phyloP scores from a whole-genome alignment of 108 stramenopile species.

The Asterionellopsis glacialis region DNA sequence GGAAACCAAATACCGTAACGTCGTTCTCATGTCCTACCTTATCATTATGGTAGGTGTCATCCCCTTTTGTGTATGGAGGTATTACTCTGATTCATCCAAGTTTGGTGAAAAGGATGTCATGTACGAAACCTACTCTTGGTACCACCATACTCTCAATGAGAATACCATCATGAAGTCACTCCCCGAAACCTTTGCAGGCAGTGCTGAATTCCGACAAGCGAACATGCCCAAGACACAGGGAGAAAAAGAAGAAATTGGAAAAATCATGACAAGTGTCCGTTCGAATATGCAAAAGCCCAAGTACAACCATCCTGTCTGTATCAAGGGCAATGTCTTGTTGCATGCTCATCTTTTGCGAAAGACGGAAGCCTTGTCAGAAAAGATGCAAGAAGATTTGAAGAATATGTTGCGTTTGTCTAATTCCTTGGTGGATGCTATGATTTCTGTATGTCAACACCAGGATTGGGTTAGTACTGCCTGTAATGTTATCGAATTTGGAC shows the following conservation, averaged over 20 bases:
- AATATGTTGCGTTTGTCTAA: constrained; percentile 79
- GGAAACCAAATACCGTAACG: constrained; percentile 85
- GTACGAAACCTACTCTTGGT: constrained; percentile 96
- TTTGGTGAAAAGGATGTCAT: constrained; percentile 98
- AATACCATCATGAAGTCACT: constrained; percentile 69
- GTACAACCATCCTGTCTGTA: constrained; percentile 78
- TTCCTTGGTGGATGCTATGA: constrained; percentile 93
- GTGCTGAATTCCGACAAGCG: constrained; percentile 84
- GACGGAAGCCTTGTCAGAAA: constrained; percentile 35
- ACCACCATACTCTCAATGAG: constrained; percentile 82
- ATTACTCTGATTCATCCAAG: constrained; percentile 93
- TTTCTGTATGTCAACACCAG: constrained; percentile 89
- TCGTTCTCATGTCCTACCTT: constrained; percentile 91
- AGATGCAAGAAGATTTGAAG: constrained; percentile 66
- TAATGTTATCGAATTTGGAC: constrained; percentile 89
- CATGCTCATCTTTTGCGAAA: constrained; percentile 85
- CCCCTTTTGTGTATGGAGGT: constrained; percentile 85
- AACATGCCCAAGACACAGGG: constrained; percentile 62
- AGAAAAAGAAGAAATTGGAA: constrained; percentile 61
- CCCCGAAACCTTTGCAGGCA: constrained; percentile 81
- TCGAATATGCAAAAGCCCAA: constrained; percentile 88
- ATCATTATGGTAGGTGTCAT: constrained; percentile 95
- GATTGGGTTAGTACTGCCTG: constrained; percentile 81
- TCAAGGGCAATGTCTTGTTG: constrained; percentile 94
- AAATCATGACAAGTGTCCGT: constrained; percentile 47